phyloP scores from a whole-genome alignment of 2,329 filamentous ascomycete species.

The Intubia oerlemansii region DNA sequence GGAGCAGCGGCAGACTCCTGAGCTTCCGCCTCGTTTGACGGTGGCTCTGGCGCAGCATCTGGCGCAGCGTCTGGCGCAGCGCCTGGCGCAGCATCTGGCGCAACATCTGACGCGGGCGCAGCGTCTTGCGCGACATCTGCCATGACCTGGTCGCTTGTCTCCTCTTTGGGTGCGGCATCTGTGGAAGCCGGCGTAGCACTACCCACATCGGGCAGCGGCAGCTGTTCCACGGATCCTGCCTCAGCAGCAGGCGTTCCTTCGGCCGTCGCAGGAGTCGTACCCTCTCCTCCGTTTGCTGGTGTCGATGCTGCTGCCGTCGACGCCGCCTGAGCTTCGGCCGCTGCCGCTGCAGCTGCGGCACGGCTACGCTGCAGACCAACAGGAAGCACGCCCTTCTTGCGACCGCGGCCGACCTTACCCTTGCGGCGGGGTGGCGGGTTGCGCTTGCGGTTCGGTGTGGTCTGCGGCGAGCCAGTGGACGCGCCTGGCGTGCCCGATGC shows the following conservation, averaged over 20 bases:
- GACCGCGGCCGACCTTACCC: conserved; percentile 46
- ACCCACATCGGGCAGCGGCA: conserved; percentile 1
- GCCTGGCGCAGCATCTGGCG: no score
- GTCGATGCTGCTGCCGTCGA: no score
- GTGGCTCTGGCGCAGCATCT: background rate
- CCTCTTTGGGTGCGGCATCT: conserved; percentile 1
- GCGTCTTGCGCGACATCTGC: no score
- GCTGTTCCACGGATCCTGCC: background rate
- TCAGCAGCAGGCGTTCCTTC: background rate
- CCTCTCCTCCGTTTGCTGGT: background rate
- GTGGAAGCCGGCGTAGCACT: background rate
- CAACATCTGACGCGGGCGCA: background rate
- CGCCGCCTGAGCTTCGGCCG: conserved; percentile 2
- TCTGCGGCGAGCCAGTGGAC: conserved; percentile 12
- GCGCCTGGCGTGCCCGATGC: conserved; percentile 10
- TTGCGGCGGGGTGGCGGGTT: conserved; percentile 66
- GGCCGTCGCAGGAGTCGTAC: background rate
- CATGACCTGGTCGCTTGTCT: conserved; percentile 3
- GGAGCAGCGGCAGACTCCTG: no score
- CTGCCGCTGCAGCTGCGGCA: conserved; percentile 3
- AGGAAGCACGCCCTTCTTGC: conserved; percentile 53
- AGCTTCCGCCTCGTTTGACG: no score
- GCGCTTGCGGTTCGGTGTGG: conserved; percentile 31
- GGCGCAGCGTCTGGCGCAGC: no score
- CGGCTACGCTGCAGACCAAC: conserved; percentile 6